A percentile compares a stretch with the other conserved stretches of the same genome.
Conservation (phyloP, 108 stramenopile genomes). For the Schizochytrium sp. region DNA sequence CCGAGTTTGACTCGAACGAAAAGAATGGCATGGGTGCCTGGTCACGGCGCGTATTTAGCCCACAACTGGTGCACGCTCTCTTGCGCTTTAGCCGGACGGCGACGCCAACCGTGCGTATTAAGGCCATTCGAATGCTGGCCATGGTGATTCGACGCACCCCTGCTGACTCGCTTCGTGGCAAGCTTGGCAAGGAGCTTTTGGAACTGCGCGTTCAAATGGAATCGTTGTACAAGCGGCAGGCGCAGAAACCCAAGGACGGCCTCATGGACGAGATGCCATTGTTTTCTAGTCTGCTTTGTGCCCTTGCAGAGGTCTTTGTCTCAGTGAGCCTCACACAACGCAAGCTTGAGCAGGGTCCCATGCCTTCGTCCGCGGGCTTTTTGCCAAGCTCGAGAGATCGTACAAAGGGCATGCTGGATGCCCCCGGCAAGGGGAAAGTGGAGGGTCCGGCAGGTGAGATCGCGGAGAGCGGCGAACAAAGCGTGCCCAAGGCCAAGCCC, state of each 20-base stretch:
- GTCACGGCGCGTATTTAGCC: not conserved
- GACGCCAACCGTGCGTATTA: not conserved
- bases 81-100: conserved; percentile 5
- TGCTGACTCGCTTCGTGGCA: not conserved
- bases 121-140: conserved; percentile 16
- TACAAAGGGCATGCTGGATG: no score
- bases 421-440: not conserved
- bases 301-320: not conserved
- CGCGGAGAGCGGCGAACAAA: not conserved
- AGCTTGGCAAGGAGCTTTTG: not conserved
- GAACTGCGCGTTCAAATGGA: conserved; percentile 9
- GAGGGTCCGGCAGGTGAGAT: not conserved
- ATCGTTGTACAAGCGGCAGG: conserved; percentile 11
- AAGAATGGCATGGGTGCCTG: conserved; percentile 9
- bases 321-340: not conserved
- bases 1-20: conserved; percentile 10
- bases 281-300: conserved; percentile 9
- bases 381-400: not conserved
- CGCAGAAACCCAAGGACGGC: conserved; percentile 14
- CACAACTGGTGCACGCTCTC: not conserved
- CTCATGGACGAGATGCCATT: conserved; percentile 15
- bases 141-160: conserved; percentile 16
- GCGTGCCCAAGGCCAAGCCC: not conserved
- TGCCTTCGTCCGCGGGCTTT: not conserved
- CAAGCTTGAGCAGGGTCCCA: not conserved